Evolutionary conservation across 1,284 basidiomycete genomes (phyloP), one percentile per base, ranked within the genome.

Genomic region (Thecaphora thlaspeos): DNA sequence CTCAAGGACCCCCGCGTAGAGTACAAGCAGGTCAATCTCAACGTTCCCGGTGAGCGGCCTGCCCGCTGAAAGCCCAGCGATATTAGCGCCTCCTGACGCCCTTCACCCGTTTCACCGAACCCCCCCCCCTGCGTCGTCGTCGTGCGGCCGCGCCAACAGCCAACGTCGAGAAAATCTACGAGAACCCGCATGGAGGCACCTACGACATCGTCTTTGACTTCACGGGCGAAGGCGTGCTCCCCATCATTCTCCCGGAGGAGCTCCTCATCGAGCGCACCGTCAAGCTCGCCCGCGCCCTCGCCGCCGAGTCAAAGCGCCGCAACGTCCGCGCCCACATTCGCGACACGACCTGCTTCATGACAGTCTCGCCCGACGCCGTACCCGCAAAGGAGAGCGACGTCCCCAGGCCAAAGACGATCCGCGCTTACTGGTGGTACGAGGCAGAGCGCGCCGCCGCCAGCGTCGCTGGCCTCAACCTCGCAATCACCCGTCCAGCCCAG

Each of bases 181-280:
- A 57, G 2, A 50, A 54, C 32, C 56, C 57, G 3, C 39, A 55
- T 10, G 57, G 55, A 12, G 45, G 46, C 22, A 51, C 51, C 4
- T 71, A 61, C 40, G 67, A 71, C 32, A 32, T 68, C 40, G 60
- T 70, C 18, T 71, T 68, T 45, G 69, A 71, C 41, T 57, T 71
- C 28, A 70, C 67, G 14, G 67, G 69, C 21, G 69, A 71, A 30
- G 69, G 69, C 18, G 38, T 63, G 12, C 30, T 46, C 15, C 32
- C 41, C 11, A 48, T 47, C 32, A 36, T 63, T 9, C 41, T 64
- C 1, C 68, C 67, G 4, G 60, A 58, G 42, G 48, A 68, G 41
- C 32, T 70, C 5, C 37, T 71, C 42, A 19, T 67, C 15, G 69
- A 71, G 30, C 56, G 68, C 7, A 70, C 63, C 0, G 55, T 55